These are phyloP conservation scores for Excoecaria agallocha DNA, from an alignment of 345 rosid species.

Conservation along the genomic window DNA sequence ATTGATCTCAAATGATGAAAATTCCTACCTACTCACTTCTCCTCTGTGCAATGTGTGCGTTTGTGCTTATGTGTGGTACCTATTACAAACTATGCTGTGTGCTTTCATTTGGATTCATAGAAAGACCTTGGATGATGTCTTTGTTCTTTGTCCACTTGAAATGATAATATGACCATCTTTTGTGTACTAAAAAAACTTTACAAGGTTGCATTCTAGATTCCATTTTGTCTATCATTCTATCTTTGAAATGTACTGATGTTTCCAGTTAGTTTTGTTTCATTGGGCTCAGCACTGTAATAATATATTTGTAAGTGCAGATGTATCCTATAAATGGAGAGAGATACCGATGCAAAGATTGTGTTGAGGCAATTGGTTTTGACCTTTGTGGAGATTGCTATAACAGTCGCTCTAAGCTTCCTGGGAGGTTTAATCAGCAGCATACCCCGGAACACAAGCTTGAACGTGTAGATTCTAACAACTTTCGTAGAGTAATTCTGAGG, in stretches of 20 bases:
- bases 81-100: neutral
- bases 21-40: neutral
- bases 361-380: conserved; percentile 65
- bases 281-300: neutral
- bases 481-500: conserved; percentile 6
- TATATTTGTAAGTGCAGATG: conserved; percentile 39
- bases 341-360: conserved; percentile 66
- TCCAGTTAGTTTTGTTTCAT: neutral
- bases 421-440: conserved; percentile 92
- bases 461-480: neutral
- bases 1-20: neutral
- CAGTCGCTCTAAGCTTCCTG: conserved; percentile 54
- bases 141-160: neutral
- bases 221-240: neutral
- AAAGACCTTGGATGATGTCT: neutral
- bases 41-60: neutral
- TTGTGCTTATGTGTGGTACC: neutral
- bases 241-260: neutral
- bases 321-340: conserved; percentile 69
- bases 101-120: neutral
- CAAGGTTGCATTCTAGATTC: neutral
- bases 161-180: neutral
- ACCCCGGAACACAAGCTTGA: conserved; percentile 65
- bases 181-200: neutral
- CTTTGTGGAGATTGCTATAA: conserved; percentile 81